Evolutionary conservation across 345 rosid species (phyloP).

Genomic region (Cochlearia excelsa): DNA sequence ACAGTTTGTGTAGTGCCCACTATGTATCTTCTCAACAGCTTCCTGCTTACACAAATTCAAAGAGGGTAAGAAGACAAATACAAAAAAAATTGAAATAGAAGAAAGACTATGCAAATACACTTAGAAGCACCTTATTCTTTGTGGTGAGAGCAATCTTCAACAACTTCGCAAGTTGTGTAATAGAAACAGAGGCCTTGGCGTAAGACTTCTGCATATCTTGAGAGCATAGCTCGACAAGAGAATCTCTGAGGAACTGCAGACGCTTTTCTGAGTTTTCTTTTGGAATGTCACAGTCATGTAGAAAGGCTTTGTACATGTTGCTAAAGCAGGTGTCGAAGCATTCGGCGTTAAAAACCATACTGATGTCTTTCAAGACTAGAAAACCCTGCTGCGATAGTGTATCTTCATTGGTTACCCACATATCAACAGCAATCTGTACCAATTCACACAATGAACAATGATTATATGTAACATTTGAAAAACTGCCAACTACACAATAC

Average conservation of each 20-base stretch:
- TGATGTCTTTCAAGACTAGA: constrained; percentile 57
- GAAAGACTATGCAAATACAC: background rate
- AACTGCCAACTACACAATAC: too few relatives aligned
- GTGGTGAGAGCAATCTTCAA: constrained; percentile 60
- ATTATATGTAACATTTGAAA: too few relatives aligned
- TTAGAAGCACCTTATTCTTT: constrained; percentile 62
- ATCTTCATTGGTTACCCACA: constrained; percentile 78
- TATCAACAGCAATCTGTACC: constrained; percentile 61
- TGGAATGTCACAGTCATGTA: constrained; percentile 57
- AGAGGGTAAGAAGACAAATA: constrained; percentile 27
- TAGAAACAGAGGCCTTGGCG: constrained; percentile 54
- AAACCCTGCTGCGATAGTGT: constrained; percentile 52
- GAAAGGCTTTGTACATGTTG: constrained; percentile 63
- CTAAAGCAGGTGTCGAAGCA: constrained; percentile 59
- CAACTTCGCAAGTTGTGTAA: constrained; percentile 68
- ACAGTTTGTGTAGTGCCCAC: constrained; percentile 73
- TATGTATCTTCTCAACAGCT: constrained; percentile 71
- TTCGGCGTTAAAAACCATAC: constrained; percentile 52
- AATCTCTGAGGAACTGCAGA: constrained; percentile 53
- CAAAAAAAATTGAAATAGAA: constrained; percentile 5
- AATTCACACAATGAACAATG: constrained; percentile 7
- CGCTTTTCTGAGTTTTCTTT: constrained; percentile 47
- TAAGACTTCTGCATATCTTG: constrained; percentile 76
- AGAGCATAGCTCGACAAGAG: constrained; percentile 70
- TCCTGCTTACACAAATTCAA: constrained; percentile 54